Evolutionary conservation across 495 filamentous ascomycete species (phyloP).

Genomic region (Xylaria acuta): DNA sequence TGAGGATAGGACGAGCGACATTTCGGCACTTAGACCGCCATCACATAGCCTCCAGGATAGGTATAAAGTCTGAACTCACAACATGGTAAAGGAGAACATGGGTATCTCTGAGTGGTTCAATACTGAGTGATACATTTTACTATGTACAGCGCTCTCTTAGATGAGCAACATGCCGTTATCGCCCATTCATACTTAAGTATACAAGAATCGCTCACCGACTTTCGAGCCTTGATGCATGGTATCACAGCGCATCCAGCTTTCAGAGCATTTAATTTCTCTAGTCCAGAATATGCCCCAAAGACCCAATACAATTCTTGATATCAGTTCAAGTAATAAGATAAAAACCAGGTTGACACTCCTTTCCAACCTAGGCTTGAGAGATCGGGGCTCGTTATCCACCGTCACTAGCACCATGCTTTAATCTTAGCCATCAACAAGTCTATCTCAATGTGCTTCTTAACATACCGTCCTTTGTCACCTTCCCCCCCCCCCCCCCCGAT

Average conservation of each 20-base stretch:
- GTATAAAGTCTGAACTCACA: background rate
- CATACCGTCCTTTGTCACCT: no score
- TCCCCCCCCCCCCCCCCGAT: background rate
- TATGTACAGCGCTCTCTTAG: background rate
- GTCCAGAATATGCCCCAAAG: background rate
- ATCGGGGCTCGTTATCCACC: no score
- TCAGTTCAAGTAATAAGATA: background rate
- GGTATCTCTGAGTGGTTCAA: background rate
- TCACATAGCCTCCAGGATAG: background rate
- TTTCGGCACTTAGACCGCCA: background rate
- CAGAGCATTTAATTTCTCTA: background rate
- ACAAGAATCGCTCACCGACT: background rate
- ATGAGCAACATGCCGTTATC: background rate
- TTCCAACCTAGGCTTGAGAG: background rate
- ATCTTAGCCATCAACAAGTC: background rate
- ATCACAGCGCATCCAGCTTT: background rate
- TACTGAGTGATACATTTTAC: no score
- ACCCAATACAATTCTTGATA: background rate
- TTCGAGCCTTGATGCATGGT: background rate
- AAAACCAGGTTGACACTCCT: background rate
- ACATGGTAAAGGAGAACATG: background rate
- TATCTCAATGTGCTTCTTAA: background rate
- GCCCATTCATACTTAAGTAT: background rate
- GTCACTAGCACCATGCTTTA: no score
- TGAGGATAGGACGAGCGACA: background rate